Base-by-base conservation (phyloP, 129 eudicot genomes). In the Tagetes erecta region DNA sequence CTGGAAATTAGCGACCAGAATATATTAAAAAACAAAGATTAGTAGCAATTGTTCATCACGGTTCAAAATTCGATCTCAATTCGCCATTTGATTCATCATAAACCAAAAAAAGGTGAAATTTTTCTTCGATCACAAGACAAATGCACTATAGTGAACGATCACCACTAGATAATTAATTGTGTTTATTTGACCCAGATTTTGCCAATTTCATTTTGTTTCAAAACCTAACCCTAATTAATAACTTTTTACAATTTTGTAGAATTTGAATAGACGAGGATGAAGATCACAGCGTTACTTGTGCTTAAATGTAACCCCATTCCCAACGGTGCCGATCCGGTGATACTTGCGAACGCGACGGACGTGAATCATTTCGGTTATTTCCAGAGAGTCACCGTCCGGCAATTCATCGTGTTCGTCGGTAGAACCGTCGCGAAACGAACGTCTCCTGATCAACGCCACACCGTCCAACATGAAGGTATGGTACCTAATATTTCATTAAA, bases 241-340 rank as follows among this genome's bases (percentile, higher is more conserved):
- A 68, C 51, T 65, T 44, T 34, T 57, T 12, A 57, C 49, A 36
- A 55, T 55, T 53, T 27, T 55, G 60, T 27, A 55, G 60, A 55
- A 55, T 5, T 55, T 55, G 58, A 3, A 55, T 55, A 55, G 34
- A 58, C 64, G 82, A 72, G 67, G 74, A 90, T 87, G 98, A 91
- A 90, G 96, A 93, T 93, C 90, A 93, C 98, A 44, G 92, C 96
- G 60, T 74, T 93, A 75, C 71, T 93, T 55, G 95, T 93, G 13
- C 59, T 93, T 53, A 87, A 84, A 76, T 69, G 85, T 53, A 63
- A 40, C 10, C 85, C 86, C 30, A 72, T 79, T 2, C 74, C 83
- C n/a, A 85, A 84, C 6, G 92, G 91, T 9, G 78, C 96, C 27
- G 87, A 90, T 80, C 97, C 95, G 79, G 81, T 88, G 47, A 86